Evolutionary conservation across 768 basidiomycete genomes (phyloP).

Genomic region (Zangia roseola): DNA sequence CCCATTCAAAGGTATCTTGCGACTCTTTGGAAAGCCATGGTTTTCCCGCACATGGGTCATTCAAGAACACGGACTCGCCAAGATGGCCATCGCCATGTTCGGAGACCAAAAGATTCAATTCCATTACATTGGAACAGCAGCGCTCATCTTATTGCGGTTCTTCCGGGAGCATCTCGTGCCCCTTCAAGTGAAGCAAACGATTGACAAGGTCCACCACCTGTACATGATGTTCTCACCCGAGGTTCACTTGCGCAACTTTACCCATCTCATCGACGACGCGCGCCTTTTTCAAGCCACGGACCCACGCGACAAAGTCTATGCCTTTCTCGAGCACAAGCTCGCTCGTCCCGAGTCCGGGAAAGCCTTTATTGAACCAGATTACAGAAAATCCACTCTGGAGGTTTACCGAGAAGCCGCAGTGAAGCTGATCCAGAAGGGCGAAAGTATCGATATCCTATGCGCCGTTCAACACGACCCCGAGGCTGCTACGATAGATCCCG

Average conservation of each 20-base stretch:
- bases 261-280: conserved; percentile 3
- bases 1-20: conserved; percentile 1
- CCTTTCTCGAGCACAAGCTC: conserved; percentile 3
- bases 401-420: conserved; percentile 2
- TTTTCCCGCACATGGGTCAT: not conserved
- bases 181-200: not conserved
- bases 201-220: conserved; percentile 1
- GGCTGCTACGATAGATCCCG: not conserved
- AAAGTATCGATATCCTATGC: conserved; percentile 5
- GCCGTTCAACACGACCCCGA: conserved; percentile 1
- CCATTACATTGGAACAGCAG: not conserved
- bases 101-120: conserved; percentile 1
- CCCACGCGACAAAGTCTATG: conserved; percentile 9
- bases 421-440: not conserved
- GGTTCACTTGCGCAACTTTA: not conserved
- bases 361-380: conserved; percentile 1
- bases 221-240: conserved; percentile 3
- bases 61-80: conserved; percentile 8
- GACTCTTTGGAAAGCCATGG: not conserved
- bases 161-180: too few species aligned
- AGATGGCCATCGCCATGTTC: not conserved
- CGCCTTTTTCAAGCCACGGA: conserved; percentile 7
- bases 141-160: not conserved
- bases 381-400: conserved; percentile 1
- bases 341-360: not conserved